phyloP scores from a whole-genome alignment of 2,329 filamentous ascomycete species.

The Apiospora malaysiana region DNA sequence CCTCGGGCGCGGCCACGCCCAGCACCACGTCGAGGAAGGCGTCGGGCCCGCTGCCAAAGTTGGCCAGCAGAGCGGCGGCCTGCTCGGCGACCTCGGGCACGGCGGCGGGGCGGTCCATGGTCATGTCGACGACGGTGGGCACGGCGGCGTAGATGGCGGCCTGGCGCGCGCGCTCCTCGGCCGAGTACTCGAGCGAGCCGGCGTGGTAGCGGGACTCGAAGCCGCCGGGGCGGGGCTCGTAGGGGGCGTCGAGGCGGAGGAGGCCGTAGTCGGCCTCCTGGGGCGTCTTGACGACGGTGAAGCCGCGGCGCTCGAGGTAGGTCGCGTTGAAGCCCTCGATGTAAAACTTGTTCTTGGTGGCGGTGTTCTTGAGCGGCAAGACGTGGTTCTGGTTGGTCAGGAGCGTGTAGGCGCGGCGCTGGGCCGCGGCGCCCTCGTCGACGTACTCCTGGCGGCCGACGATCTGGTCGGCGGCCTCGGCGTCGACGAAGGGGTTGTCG shows the following conservation, averaged over 20 bases:
- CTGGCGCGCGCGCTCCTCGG: constrained; percentile 45
- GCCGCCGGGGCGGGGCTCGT: constrained; percentile 47
- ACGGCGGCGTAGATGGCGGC: constrained; percentile 45
- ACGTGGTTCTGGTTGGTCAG: constrained; percentile 31
- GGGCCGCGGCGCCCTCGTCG: constrained; percentile 43
- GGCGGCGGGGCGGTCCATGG: constrained; percentile 49
- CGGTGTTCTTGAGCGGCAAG: constrained; percentile 26
- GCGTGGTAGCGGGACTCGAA: constrained; percentile 47
- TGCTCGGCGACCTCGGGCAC: constrained; percentile 48
- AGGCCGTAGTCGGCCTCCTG: constrained; percentile 49
- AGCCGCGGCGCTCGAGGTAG: constrained; percentile 37
- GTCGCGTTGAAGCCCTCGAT: constrained; percentile 36
- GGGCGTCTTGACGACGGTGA: constrained; percentile 41
- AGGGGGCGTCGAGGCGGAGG: constrained; percentile 46
- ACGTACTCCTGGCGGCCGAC: constrained; percentile 53
- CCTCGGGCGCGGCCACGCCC: constrained; percentile 43
- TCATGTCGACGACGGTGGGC: constrained; percentile 49
- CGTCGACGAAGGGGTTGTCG: constrained; percentile 56
- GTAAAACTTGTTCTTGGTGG: constrained; percentile 30
- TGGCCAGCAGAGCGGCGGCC: constrained; percentile 45
- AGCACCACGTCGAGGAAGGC: constrained; percentile 53
- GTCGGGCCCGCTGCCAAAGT: constrained; percentile 45
- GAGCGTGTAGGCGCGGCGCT: constrained; percentile 35
- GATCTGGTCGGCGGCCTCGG: constrained; percentile 44
- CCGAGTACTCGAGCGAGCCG: constrained; percentile 48